These are phyloP conservation scores for Trametes coccinea DNA, from an alignment of 768 basidiomycete genomes.

Conservation along the genomic window DNA sequence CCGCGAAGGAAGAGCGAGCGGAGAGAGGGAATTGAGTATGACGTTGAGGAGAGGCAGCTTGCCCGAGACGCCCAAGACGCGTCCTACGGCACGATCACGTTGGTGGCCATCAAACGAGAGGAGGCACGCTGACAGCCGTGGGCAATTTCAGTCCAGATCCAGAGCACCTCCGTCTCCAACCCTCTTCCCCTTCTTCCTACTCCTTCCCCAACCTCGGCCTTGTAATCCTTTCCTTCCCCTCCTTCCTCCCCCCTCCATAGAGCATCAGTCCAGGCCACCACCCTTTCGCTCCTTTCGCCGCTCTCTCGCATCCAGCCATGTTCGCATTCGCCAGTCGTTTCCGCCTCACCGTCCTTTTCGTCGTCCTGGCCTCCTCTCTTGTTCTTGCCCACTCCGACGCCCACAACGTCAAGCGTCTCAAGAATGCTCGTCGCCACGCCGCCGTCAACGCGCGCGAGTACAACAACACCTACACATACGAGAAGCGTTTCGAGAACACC, in stretches of 20 bases:
- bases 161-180: background rate
- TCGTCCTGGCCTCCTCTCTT: conserved; percentile 12
- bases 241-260: background rate
- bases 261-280: conserved; percentile 3
- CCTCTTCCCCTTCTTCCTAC: background rate
- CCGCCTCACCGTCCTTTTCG: conserved; percentile 11
- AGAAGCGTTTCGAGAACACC: conserved; percentile 21
- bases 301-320: conserved; percentile 2
- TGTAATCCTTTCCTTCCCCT: background rate
- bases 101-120: no score
- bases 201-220: background rate
- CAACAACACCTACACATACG: background rate
- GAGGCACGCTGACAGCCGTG: no score
- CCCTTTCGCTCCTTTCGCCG: conserved; percentile 1
- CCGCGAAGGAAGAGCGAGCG: background rate
- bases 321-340: conserved; percentile 16
- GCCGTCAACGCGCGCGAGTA: conserved; percentile 4
- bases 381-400: conserved; percentile 9
- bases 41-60: background rate
- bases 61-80: no score
- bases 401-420: conserved; percentile 1
- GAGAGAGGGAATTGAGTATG: background rate
- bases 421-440: conserved; percentile 12
- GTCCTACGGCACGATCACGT: no score
- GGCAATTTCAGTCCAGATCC: no score